These are phyloP conservation scores for Amanita pallidorosea DNA, from an alignment of 768 basidiomycete species.

Conservation along the genomic window DNA sequence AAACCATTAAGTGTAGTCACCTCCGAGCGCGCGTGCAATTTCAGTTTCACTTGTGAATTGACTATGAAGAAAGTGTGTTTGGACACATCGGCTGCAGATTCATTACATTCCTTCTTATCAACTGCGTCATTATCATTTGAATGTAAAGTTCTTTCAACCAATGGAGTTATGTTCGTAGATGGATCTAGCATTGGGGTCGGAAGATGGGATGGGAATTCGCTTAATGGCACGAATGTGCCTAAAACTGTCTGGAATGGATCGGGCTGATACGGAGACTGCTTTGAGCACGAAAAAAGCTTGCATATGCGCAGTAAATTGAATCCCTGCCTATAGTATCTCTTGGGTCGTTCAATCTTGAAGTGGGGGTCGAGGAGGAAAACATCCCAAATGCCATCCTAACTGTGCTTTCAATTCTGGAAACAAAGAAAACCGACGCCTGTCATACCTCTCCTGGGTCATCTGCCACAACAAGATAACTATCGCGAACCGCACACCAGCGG, in stretches of 20 bases:
- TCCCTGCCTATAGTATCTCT: conserved; percentile 80
- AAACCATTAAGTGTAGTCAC: conserved; percentile 23
- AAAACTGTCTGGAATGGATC: conserved; percentile 1
- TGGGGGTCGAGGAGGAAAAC: conserved; percentile 88
- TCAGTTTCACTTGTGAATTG: conserved; percentile 84
- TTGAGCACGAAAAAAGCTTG: conserved; percentile 23
- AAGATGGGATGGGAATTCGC: conserved; percentile 26
- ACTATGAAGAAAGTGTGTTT: conserved; percentile 92
- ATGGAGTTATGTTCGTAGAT: conserved; percentile 60
- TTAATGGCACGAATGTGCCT: conserved; percentile 20
- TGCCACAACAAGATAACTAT: conserved; percentile 82
- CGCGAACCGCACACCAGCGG: conserved; percentile 88
- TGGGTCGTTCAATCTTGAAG: conserved; percentile 86
- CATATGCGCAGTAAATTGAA: conserved; percentile 57
- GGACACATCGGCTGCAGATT: conserved; percentile 50
- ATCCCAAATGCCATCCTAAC: conserved; percentile 77
- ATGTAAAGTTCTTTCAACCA: conserved; percentile 17
- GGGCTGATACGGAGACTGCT: background rate
- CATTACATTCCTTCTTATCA: conserved; percentile 10
- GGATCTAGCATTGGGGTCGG: conserved; percentile 67
- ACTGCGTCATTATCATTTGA: conserved; percentile 16
- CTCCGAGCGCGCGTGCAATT: conserved; percentile 81
- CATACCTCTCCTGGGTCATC: conserved; percentile 80
- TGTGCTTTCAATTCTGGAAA: background rate
- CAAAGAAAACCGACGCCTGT: conserved; percentile 3